Percentiles rank a stretch among this genome's conserved stretches.
Evolutionary conservation across 306 rosid genomes (phyloP).

Genomic region (Abrus precatorius): DNA sequence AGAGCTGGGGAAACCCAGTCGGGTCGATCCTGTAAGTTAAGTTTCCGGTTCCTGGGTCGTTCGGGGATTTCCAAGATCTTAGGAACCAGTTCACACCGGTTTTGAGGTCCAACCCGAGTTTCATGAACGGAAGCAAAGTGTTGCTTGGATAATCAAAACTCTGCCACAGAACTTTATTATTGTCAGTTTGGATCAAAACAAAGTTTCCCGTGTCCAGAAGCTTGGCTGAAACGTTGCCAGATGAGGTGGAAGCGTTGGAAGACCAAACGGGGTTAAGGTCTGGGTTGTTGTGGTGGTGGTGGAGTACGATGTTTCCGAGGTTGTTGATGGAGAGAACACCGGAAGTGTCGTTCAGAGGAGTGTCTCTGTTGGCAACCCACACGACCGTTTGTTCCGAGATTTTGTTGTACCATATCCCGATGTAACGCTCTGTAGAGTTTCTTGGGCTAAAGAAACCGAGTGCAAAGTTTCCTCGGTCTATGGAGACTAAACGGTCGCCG

Average conservation of each 20-base stretch:
- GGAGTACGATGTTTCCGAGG: conserved; percentile 56
- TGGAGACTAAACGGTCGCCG: conserved; percentile 63
- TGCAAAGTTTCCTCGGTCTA: conserved; percentile 52
- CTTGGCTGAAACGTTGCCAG: conserved; percentile 42
- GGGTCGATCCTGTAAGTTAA: conserved; percentile 47
- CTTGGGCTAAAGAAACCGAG: conserved; percentile 74
- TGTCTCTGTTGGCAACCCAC: conserved; percentile 79
- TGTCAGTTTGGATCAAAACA: conserved; percentile 31
- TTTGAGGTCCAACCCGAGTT: conserved; percentile 51
- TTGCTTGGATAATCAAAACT: conserved; percentile 64
- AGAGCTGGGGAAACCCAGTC: conserved; percentile 49
- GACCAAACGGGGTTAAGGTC: conserved; percentile 50
- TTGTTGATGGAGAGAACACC: conserved; percentile 50
- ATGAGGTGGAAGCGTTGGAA: conserved; percentile 36
- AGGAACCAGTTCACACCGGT: conserved; percentile 52
- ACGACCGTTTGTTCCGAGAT: conserved; percentile 56
- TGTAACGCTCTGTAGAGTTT: conserved; percentile 53
- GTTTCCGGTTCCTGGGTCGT: conserved; percentile 54
- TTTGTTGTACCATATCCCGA: conserved; percentile 74
- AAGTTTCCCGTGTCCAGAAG: conserved; percentile 58
- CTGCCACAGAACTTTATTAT: conserved; percentile 51
- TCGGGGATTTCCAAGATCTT: conserved; percentile 52
- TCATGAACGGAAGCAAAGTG: conserved; percentile 55
- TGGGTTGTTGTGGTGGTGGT: neutral
- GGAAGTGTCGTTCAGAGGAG: conserved; percentile 39